Percentiles rank a stretch among this genome's conserved stretches.
Conservation (phyloP, 192 early-diverging fungal species). For the Ambispora gerdemannii region DNA sequence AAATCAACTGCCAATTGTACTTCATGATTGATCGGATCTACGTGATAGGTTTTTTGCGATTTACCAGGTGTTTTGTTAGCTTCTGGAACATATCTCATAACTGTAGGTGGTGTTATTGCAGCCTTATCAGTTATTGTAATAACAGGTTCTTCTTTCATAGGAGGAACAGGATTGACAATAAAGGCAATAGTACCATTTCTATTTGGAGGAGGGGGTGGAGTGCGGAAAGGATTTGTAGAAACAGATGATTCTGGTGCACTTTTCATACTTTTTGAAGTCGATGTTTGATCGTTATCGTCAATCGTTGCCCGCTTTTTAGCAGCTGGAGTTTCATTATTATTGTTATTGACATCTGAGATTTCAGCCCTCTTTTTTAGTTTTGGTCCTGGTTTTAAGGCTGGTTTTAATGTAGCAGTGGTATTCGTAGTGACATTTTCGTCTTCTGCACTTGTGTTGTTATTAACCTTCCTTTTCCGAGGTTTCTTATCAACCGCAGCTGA, state of each 20-base stretch:
- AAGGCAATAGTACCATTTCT: not conserved
- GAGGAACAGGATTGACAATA: not conserved
- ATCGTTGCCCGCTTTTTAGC: not conserved
- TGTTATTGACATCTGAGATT: too few relatives aligned
- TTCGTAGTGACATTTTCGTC: not conserved
- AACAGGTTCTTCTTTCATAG: not conserved
- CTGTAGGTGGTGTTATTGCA: not conserved
- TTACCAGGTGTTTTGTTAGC: constrained; percentile 3
- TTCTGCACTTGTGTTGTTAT: not conserved
- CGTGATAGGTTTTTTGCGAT: not conserved
- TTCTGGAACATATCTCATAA: not conserved
- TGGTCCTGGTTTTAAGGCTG: constrained; percentile 31
- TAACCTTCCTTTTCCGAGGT: constrained; percentile 2
- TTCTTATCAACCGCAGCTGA: not conserved
- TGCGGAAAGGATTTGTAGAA: not conserved
- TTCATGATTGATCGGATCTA: constrained; percentile 36
- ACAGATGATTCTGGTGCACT: not conserved
- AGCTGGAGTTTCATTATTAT: constrained; percentile 17
- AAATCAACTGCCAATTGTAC: constrained; percentile 31
- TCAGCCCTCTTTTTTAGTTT: too few relatives aligned
- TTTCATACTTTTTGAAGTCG: constrained; percentile 5
- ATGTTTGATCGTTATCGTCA: constrained; percentile 9
- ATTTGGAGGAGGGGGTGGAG: not conserved
- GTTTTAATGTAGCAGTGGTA: not conserved
- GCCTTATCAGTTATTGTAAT: not conserved